These are phyloP conservation scores for Rhododendron ovatum DNA, from an alignment of 148 eudicot genomes.

Conservation along the genomic window DNA sequence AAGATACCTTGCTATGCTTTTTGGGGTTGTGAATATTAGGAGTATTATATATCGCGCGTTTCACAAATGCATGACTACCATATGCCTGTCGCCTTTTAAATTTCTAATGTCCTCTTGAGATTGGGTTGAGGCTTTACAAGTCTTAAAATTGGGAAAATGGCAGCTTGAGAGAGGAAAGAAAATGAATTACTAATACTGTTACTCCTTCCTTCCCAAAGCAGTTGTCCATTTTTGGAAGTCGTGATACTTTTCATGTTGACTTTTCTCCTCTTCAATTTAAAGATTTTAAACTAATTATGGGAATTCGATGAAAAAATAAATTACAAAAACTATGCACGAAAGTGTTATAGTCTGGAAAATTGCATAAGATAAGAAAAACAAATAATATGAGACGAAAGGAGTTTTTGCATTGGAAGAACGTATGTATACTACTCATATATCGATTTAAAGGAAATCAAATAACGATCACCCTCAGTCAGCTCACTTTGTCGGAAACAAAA, in stretches of 20 bases:
- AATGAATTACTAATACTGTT: too few species aligned
- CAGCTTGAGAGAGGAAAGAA: background rate
- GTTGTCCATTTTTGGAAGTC: background rate
- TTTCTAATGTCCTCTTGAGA: too few species aligned
- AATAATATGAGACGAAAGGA: too few species aligned
- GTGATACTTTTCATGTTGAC: too few species aligned
- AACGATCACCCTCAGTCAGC: background rate
- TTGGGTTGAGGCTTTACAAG: too few species aligned
- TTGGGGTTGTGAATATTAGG: background rate
- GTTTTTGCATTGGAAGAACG: background rate
- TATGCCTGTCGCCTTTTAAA: background rate
- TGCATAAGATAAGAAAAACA: background rate
- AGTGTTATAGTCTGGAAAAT: background rate
- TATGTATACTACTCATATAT: background rate
- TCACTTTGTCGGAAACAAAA: background rate
- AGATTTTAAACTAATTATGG: background rate
- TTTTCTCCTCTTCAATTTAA: too few species aligned
- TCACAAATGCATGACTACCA: too few species aligned
- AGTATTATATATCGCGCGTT: background rate
- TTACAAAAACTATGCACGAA: background rate
- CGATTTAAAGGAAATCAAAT: background rate
- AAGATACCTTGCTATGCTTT: background rate
- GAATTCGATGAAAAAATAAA: background rate
- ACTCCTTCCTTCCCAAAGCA: background rate
- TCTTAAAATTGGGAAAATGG: too few species aligned